Conservation (phyloP, 257 asterid genomes). For the Solanum okadae region DNA sequence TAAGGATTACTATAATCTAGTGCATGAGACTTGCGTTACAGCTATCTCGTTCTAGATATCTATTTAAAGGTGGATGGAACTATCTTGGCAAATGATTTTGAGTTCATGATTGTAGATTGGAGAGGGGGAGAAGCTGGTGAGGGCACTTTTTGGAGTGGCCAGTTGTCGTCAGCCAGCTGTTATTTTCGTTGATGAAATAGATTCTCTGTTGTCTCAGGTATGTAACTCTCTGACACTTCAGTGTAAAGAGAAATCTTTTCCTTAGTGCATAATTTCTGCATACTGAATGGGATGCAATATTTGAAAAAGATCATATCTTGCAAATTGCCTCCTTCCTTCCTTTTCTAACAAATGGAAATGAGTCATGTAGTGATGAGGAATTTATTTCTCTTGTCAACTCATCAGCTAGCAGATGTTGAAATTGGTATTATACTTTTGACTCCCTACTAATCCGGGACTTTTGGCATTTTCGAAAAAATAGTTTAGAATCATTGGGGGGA, state of each 20-base stretch:
- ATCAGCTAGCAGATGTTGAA: background rate
- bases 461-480: background rate
- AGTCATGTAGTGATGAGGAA: background rate
- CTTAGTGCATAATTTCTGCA: background rate
- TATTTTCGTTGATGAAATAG: constrained; percentile 94
- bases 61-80: background rate
- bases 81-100: background rate
- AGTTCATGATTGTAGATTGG: constrained; percentile 63
- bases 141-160: constrained; percentile 99
- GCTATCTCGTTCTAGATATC: background rate
- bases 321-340: background rate
- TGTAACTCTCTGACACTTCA: background rate
- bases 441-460: background rate
- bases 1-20: background rate
- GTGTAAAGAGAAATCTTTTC: background rate
- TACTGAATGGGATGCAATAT: background rate
- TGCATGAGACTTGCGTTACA: background rate
- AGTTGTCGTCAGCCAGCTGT: constrained; percentile 99
- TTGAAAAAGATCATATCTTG: background rate
- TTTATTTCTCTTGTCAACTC: background rate
- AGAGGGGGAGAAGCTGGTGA: constrained; percentile 97
- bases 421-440: background rate
- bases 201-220: constrained; percentile 96
- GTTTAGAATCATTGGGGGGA: background rate
- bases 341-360: background rate